phyloP scores from a whole-genome alignment of 1,284 basidiomycete species.

The Gomphus bonarii region DNA sequence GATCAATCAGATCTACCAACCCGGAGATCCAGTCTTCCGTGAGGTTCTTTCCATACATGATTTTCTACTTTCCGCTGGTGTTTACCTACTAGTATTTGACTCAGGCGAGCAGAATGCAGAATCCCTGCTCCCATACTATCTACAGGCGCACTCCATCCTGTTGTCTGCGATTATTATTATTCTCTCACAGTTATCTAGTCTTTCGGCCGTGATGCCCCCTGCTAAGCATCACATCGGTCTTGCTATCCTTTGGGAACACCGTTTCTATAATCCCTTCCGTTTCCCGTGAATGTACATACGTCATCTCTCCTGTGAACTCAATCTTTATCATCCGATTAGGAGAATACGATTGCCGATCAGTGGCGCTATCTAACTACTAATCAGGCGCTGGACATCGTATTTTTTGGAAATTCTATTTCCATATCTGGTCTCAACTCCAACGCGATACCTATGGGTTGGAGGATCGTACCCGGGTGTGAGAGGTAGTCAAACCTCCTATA shows the following conservation, averaged over 20 bases:
- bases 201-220: slow-evolving; percentile 37
- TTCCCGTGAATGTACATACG: slow-evolving; percentile 35
- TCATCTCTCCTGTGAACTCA: neutral
- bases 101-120: slow-evolving; percentile 41
- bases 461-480: slow-evolving; percentile 35
- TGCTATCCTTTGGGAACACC: slow-evolving; percentile 43
- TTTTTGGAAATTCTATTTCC: slow-evolving; percentile 41
- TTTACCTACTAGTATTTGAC: slow-evolving; percentile 31
- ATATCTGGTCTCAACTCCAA: slow-evolving; percentile 27
- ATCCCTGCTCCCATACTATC: slow-evolving; percentile 37
- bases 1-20: slow-evolving; percentile 42
- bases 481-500: slow-evolving; percentile 13
- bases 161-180: neutral
- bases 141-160: slow-evolving; percentile 22
- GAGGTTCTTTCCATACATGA: neutral
- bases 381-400: slow-evolving; percentile 46
- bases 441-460: slow-evolving; percentile 34
- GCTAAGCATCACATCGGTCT: slow-evolving; percentile 36
- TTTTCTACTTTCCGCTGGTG: neutral
- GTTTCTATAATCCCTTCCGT: slow-evolving; percentile 43
- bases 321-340: slow-evolving; percentile 17
- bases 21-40: slow-evolving; percentile 40
- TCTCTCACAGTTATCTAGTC: slow-evolving; percentile 17
- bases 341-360: slow-evolving; percentile 38
- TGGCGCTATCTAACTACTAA: slow-evolving; percentile 47